Base-by-base conservation (phyloP, 1,284 basidiomycete species). In the Rhodotorula sp. region DNA sequence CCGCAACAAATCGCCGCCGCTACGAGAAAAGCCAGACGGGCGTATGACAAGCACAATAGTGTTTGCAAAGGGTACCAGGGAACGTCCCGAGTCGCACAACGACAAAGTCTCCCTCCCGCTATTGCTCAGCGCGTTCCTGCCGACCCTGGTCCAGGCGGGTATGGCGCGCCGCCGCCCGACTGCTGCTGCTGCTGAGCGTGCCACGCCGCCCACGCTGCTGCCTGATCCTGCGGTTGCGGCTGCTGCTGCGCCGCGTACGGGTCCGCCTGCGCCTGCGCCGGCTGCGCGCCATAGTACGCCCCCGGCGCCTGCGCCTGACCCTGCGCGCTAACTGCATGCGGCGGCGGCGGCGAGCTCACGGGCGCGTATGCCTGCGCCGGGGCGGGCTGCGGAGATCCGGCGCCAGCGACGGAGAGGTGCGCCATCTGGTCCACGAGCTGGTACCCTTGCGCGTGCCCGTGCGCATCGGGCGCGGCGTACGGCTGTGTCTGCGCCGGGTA, bases 401-500 rank as follows among this genome's bases (percentile, higher is more conserved):
- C 52, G 19, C 16, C n/a, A 10, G 27, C 52, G 27, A 61, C 27
- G n/a, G 65, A 55, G 7, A 61, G 44, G 50, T 48, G 27, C n/a
- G 58, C 52, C 65, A 61, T 61, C 27, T 53, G 49, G 23, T 59
- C 64, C 13, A 14, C 25, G 50, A 46, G 58, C 17, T 14, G 56
- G n/a, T 58, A 34, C 27, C 17, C 41, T 21, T 41, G 55, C 48
- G 42, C 19, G 12, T 46, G 49, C 48, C 12, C 27, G 14, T 58
- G 49, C 49, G 23, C 42, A 12, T 52, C 57, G 4, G 13, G 21
- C 4, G 46, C 3, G 2, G 8, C 27, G 44, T 67, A 61, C 2
- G 66, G 66, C 54, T 56, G 48, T 25, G 64, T 45, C 42, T 65
- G 64, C 23, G n/a, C 42, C 1, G 64, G 64, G 56, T 65, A 65